Conservation (phyloP, 2,329 filamentous ascomycete genomes). For the Fusarium nodosum region DNA sequence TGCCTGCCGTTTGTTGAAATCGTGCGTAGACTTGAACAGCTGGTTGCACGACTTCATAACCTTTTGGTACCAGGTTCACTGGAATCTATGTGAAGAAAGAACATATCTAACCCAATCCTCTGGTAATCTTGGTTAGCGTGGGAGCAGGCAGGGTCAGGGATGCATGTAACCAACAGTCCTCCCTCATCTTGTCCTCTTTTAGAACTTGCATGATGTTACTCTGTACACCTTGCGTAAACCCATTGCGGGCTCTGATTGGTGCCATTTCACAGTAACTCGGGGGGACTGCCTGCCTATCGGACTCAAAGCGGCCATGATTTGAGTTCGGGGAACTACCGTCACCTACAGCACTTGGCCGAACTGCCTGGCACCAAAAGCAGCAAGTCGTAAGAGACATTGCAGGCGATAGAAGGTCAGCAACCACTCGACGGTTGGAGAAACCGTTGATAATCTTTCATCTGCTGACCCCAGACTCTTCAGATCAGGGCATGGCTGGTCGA, state of each 20-base stretch:
- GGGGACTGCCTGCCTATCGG: conserved; percentile 2
- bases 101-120: conserved; percentile 43
- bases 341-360: conserved; percentile 17
- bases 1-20: not conserved
- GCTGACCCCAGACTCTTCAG: not conserved
- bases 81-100: conserved; percentile 35
- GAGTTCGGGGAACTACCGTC: conserved; percentile 13
- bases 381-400: conserved; percentile 1
- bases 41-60: not conserved
- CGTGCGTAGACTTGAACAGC: not conserved
- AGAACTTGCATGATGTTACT: conserved; percentile 35
- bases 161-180: conserved; percentile 39
- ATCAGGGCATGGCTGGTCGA: not conserved
- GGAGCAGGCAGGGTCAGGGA: conserved; percentile 46
- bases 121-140: conserved; percentile 45
- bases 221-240: conserved; percentile 5
- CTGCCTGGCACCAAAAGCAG: not conserved
- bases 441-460: not conserved
- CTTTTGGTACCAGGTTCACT: not conserved
- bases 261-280: conserved; percentile 7
- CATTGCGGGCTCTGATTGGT: conserved; percentile 26
- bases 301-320: conserved; percentile 19
- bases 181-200: conserved; percentile 42
- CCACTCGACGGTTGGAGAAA: not conserved
- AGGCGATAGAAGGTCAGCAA: not conserved